phyloP scores from a whole-genome alignment of 805 yeast genomes.

The Teunomyces gatunensis region DNA sequence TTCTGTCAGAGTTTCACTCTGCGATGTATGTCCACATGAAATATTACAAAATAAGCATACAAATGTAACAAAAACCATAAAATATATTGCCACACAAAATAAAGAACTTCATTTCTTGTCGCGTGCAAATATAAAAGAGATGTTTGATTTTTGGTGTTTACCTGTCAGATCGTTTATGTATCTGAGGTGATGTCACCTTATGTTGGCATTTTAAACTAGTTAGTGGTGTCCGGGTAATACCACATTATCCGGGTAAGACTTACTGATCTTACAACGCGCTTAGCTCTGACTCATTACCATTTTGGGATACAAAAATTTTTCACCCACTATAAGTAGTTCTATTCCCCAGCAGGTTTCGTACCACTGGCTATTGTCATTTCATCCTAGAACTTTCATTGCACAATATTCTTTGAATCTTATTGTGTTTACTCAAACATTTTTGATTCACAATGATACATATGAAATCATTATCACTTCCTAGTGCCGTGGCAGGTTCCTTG shows the following conservation, averaged over 20 bases:
- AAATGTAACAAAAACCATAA: no score
- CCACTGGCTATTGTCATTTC: not conserved
- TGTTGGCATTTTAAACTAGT: not conserved
- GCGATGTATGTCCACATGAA: no score
- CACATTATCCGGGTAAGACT: slow-evolving; percentile 10
- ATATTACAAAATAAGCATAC: no score
- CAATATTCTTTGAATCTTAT: not conserved
- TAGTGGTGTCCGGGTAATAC: not conserved
- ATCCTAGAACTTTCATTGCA: not conserved
- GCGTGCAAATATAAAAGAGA: no score
- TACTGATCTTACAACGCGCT: slow-evolving; percentile 31
- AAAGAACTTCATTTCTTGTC: no score
- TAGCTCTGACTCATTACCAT: slow-evolving; percentile 33
- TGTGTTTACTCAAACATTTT: not conserved
- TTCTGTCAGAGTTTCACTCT: no score
- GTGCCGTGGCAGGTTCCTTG: slow-evolving; percentile 4
- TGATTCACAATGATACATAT: slow-evolving; percentile 8
- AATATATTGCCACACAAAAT: no score
- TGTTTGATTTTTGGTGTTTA: no score
- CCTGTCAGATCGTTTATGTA: not conserved
- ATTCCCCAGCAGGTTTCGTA: slow-evolving; percentile 1
- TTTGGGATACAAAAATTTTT: slow-evolving; percentile 21
- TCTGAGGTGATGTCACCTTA: slow-evolving; percentile 1
- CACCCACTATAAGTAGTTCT: slow-evolving; percentile 7
- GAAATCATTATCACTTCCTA: slow-evolving; percentile 5